phyloP scores from a whole-genome alignment of 1,284 basidiomycete species.

The Pascua sp. region DNA sequence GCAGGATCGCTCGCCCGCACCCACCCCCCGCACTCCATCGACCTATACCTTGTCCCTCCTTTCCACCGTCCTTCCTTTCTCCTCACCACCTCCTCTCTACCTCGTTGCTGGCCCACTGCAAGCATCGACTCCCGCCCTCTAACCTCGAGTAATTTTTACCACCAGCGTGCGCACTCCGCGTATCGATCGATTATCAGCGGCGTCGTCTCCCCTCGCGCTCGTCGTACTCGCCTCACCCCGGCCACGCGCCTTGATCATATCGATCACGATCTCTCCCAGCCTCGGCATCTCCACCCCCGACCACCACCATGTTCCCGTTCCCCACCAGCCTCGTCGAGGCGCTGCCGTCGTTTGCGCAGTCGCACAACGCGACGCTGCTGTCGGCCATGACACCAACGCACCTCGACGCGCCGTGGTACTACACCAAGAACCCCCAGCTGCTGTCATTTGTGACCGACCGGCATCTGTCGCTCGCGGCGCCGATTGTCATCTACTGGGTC shows the following conservation, averaged over 20 bases:
- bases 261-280: too few species aligned
- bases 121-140: too few species aligned
- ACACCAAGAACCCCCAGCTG: conserved; percentile 58
- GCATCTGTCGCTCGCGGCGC: conserved; percentile 67
- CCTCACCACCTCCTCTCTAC: too few species aligned
- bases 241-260: too few species aligned
- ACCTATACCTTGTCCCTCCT: too few species aligned
- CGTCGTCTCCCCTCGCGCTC: neutral
- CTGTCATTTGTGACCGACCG: conserved; percentile 69
- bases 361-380: conserved; percentile 41
- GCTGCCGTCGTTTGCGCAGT: conserved; percentile 16
- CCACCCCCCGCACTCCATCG: too few species aligned
- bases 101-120: too few species aligned
- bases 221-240: neutral
- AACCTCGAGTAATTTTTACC: too few species aligned
- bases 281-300: neutral
- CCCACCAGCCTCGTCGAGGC: conserved; percentile 11
- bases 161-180: too few species aligned
- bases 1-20: too few species aligned
- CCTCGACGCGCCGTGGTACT: conserved; percentile 53
- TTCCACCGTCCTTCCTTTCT: too few species aligned
- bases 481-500: conserved; percentile 83
- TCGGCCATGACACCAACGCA: conserved; percentile 35
- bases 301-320: conserved; percentile 10
- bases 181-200: neutral